Conservation (phyloP, 2,329 filamentous ascomycete species). For the Fusarium xylarioides region DNA sequence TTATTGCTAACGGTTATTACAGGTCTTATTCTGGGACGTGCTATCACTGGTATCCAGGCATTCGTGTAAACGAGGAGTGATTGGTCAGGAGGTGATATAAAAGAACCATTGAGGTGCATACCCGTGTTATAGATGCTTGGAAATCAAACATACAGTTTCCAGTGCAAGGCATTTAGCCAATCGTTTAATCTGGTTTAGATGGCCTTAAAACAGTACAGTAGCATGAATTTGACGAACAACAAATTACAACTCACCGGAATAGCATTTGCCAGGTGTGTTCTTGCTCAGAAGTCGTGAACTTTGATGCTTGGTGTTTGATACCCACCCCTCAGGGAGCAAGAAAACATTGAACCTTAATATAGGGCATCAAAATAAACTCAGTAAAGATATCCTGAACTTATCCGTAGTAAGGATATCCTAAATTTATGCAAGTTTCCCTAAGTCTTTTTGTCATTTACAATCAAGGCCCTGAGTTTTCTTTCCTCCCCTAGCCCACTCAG, state of each 20-base stretch:
- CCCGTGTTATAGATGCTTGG: conserved; percentile 28
- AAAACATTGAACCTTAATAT: too few species aligned
- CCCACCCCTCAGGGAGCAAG: background rate
- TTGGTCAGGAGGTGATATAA: conserved; percentile 22
- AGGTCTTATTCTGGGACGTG: conserved; percentile 75
- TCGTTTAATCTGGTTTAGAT: background rate
- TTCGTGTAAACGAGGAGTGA: conserved; percentile 64
- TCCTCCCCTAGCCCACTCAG: background rate
- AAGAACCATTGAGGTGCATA: conserved; percentile 14
- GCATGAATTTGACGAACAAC: background rate
- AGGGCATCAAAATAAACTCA: too few species aligned
- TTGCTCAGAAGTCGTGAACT: background rate
- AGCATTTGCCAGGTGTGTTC: background rate
- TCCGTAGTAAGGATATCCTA: too few species aligned
- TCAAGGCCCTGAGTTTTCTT: too few species aligned
- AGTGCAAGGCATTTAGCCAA: background rate
- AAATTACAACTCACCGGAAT: background rate
- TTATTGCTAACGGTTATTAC: conserved; percentile 37
- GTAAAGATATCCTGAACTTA: too few species aligned
- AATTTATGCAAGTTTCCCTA: too few species aligned
- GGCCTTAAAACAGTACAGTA: background rate
- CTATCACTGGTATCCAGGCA: conserved; percentile 79
- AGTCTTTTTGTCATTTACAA: too few species aligned
- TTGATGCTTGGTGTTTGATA: background rate
- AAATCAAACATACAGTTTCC: conserved; percentile 17